Percentiles rank a stretch among this genome's conserved stretches.
phyloP scores from a whole-genome alignment of 495 filamentous ascomycete species.

The Neurospora sp. region DNA sequence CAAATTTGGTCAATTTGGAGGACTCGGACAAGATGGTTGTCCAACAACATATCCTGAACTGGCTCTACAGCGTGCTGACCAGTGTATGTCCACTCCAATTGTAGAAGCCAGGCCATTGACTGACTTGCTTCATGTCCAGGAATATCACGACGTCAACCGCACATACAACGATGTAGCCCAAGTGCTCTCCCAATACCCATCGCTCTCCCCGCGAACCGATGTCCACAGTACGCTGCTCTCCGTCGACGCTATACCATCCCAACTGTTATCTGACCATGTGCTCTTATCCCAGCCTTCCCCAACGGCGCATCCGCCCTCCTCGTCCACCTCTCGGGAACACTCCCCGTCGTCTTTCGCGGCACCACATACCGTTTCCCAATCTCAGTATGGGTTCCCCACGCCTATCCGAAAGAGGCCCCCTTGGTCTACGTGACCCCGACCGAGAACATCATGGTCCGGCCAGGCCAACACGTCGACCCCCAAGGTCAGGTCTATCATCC shows the following conservation, averaged over 20 bases:
- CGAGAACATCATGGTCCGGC: slow-evolving; percentile 77
- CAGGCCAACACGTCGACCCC: slow-evolving; percentile 90
- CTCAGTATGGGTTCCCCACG: slow-evolving; percentile 89
- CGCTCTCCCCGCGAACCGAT: slow-evolving; percentile 82
- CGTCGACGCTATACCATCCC: neutral
- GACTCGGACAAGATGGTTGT: slow-evolving; percentile 54
- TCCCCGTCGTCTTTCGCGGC: slow-evolving; percentile 83
- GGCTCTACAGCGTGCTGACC: slow-evolving; percentile 84
- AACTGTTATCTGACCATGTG: neutral
- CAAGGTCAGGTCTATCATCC: slow-evolving; percentile 94
- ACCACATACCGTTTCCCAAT: slow-evolving; percentile 86
- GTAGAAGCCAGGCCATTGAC: neutral
- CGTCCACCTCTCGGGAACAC: slow-evolving; percentile 72
- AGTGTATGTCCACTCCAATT: slow-evolving; percentile 42
- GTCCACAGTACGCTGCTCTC: slow-evolving; percentile 70
- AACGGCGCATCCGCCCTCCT: slow-evolving; percentile 81
- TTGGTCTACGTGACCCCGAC: slow-evolving; percentile 82
- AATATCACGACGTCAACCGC: slow-evolving; percentile 85
- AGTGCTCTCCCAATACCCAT: slow-evolving; percentile 70
- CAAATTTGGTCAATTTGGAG: neutral
- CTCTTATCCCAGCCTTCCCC: slow-evolving; percentile 61
- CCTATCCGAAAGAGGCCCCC: slow-evolving; percentile 78
- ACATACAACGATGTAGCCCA: slow-evolving; percentile 87
- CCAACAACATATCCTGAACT: slow-evolving; percentile 80
- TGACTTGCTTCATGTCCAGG: slow-evolving; percentile 40